Conservation (phyloP, 805 yeast species). For the Metschnikowia kunwiensis region DNA sequence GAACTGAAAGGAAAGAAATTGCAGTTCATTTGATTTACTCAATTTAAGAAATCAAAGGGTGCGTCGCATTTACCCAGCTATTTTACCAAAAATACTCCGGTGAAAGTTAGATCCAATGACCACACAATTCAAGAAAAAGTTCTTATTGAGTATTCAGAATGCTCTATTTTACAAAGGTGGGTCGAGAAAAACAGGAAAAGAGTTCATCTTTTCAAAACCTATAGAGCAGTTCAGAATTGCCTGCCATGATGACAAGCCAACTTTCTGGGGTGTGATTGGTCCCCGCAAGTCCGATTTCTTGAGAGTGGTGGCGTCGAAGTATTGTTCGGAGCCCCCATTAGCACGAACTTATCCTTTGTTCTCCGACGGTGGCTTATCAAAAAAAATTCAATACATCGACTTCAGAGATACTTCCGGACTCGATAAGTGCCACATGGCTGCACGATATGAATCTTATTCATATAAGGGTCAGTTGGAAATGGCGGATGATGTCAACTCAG, state of each 20-base stretch:
- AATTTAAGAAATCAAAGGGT: no score
- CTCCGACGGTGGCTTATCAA: constrained; percentile 24
- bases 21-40: no score
- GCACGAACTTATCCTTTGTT: constrained; percentile 56
- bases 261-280: constrained; percentile 35
- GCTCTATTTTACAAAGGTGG: constrained; percentile 22
- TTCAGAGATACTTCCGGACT: constrained; percentile 37
- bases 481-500: constrained; percentile 65
- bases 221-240: constrained; percentile 25
- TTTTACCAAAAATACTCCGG: no score
- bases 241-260: constrained; percentile 14
- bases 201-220: constrained; percentile 25
- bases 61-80: no score
- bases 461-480: constrained; percentile 60
- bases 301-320: constrained; percentile 54
- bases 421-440: constrained; percentile 69
- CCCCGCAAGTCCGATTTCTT: constrained; percentile 54
- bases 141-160: constrained; percentile 22
- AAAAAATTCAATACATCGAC: constrained; percentile 32
- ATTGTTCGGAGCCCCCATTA: constrained; percentile 48
- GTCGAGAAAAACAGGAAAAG: not conserved
- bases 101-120: no score
- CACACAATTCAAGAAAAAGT: no score
- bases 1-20: no score
- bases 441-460: constrained; percentile 77